Percentiles rank a stretch among this genome's conserved stretches.
Evolutionary conservation across 2,329 filamentous ascomycete species (phyloP).

Genomic region (Phyllachora maydis): DNA sequence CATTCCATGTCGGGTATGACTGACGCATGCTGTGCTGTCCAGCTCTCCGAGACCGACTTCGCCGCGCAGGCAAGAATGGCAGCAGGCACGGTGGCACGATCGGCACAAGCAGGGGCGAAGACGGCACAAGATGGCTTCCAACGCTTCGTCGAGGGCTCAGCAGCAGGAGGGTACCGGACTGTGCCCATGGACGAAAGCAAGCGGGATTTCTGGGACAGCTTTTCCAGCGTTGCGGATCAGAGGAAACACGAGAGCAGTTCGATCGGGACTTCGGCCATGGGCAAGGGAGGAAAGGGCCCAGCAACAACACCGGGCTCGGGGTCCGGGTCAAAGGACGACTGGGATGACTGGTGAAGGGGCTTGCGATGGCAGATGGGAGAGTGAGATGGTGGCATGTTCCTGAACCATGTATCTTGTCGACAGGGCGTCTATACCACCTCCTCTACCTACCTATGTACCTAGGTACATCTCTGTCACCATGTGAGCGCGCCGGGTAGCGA

Average conservation of each 20-base stretch:
- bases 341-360: constrained; percentile 46
- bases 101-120: constrained; percentile 48
- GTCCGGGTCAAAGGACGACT: too few species aligned
- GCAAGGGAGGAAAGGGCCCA: constrained; percentile 27
- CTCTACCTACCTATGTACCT: too few species aligned
- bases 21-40: not conserved
- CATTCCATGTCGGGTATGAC: not conserved
- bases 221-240: constrained; percentile 49
- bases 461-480: too few species aligned
- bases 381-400: too few species aligned
- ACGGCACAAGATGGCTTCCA: constrained; percentile 63
- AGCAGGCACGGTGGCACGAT: constrained; percentile 43
- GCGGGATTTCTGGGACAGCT: constrained; percentile 84
- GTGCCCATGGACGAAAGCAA: constrained; percentile 35
- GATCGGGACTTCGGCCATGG: constrained; percentile 39
- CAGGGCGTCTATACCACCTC: too few species aligned
- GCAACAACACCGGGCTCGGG: too few species aligned
- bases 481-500: too few species aligned
- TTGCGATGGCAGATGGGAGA: too few species aligned
- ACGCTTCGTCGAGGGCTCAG: constrained; percentile 68
- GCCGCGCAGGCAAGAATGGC: constrained; percentile 43
- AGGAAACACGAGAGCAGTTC: constrained; percentile 19
- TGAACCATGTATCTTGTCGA: too few species aligned
- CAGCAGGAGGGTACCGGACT: constrained; percentile 12
- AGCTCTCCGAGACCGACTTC: constrained; percentile 45